Evolutionary conservation across 345 rosid species (phyloP).

Genomic region (Gossypium anomalum): DNA sequence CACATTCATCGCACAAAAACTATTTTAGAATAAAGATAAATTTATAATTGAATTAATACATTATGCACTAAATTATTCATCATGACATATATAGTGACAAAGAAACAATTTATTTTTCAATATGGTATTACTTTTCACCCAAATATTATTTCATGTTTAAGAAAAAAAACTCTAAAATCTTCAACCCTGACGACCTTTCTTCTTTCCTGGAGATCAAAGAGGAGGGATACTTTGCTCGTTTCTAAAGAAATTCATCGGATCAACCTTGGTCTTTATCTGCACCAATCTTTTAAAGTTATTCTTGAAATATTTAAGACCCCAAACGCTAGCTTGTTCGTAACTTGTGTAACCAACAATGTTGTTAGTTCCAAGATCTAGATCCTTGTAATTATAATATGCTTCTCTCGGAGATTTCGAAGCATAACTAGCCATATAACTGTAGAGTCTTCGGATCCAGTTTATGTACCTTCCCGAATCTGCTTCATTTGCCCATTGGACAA

Average conservation of each 20-base stretch:
- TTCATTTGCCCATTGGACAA: conserved; percentile 43
- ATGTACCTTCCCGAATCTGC: conserved; percentile 21
- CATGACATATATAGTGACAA: not conserved
- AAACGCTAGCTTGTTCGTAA: conserved; percentile 31
- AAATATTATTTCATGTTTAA: not conserved
- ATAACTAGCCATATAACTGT: not conserved
- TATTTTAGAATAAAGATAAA: no score
- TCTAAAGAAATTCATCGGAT: conserved; percentile 24
- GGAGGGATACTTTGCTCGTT: conserved; percentile 61
- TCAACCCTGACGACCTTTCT: not conserved
- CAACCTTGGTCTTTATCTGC: conserved; percentile 32
- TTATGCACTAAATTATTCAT: not conserved
- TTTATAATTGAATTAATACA: not conserved
- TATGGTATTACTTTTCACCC: not conserved
- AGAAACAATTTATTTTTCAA: not conserved
- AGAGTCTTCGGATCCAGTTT: conserved; percentile 26
- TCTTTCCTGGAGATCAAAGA: not conserved
- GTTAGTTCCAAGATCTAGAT: conserved; percentile 50
- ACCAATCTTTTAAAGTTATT: conserved; percentile 45
- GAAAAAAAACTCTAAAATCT: not conserved
- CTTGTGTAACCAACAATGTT: conserved; percentile 15
- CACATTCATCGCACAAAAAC: no score
- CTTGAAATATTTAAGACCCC: conserved; percentile 26
- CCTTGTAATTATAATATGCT: conserved; percentile 54
- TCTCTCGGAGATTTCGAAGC: conserved; percentile 38